Base-by-base conservation (phyloP, 441 rosid species). In the Gossypium davidsonii region DNA sequence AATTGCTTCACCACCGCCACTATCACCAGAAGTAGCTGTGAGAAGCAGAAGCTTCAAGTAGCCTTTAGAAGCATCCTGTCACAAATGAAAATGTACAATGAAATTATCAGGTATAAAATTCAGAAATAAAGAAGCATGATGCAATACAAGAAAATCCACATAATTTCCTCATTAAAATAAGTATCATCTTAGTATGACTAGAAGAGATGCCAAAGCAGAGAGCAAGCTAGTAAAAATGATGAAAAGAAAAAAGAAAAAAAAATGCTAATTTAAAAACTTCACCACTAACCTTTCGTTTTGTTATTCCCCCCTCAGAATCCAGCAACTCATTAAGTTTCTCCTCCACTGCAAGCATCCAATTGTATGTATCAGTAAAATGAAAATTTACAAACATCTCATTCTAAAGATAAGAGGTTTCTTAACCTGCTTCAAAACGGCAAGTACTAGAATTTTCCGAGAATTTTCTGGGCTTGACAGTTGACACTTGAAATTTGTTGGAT, bases 41-140 rank as follows among this genome's bases (percentile, higher is more conserved):
- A 91, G 96, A 82, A 91, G 92, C 79, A 95, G 87, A 79, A 95
- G 98, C 87, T 95, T 93, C 88, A 95, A 85, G 81, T 92, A 95
- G 73, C 94, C 92, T 80, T 86, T 95, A 73, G 95, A 83, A 63
- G 99, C 89, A 79, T 95, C 99, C 99, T 95, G 87, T 48, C 48
- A 79, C 14, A 67, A 53, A 73, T 75, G 26, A 59, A 72, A 49
- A 65, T 61, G 61, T 56, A 8, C 48, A 15, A 74, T 28, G 48
- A 42, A 25, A 56, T 57, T 20, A 26, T 26, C 56, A 26, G 21
- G 12, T 34, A 65, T 9, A 71, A 48, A 23, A 48, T 56, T 49
- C 63, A 25, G 52, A 23, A 23, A 59, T 23, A 6, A 31, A 58
- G 20, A 49, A 74, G 60, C 37, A 51, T 37, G 62, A 23, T 62